Percentiles rank a stretch among this genome's conserved stretches.
Conservation (phyloP, 257 asterid genomes). For the Cinchona pubescens region DNA sequence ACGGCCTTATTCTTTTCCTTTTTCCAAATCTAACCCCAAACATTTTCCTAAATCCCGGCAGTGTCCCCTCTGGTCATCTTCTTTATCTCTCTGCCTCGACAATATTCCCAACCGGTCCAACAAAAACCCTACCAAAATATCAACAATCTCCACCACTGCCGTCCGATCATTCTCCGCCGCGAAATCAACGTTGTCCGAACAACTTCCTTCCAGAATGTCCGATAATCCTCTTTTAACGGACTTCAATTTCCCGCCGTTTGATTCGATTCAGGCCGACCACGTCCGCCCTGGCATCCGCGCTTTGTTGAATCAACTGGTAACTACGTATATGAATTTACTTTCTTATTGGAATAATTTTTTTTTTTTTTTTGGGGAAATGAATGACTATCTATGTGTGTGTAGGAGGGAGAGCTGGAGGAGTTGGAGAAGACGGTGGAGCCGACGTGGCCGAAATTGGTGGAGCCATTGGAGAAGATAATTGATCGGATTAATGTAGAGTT, state of each 20-base stretch:
- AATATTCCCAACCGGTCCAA: conserved; percentile 27
- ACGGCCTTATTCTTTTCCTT: conserved; percentile 1
- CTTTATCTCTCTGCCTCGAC: conserved; percentile 62
- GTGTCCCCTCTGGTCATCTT: conserved; percentile 74
- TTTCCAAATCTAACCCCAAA: conserved; percentile 31
- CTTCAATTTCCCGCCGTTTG: conserved; percentile 88
- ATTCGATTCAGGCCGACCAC: conserved; percentile 64
- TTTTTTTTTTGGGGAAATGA: not conserved
- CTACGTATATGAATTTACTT: conserved; percentile 11
- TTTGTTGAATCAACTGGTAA: conserved; percentile 68
- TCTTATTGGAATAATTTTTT: not conserved
- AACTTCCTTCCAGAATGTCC: conserved; percentile 11
- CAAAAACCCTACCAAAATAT: conserved; percentile 5
- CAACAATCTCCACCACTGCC: conserved; percentile 24
- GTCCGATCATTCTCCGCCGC: conserved; percentile 45
- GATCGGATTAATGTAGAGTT: conserved; percentile 70
- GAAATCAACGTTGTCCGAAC: conserved; percentile 14
- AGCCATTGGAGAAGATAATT: conserved; percentile 79
- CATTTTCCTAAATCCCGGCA: conserved; percentile 45
- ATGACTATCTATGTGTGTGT: not conserved
- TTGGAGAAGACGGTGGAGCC: conserved; percentile 93
- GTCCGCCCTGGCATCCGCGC: conserved; percentile 91
- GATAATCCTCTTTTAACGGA: conserved; percentile 67
- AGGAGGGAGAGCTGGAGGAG: conserved; percentile 74
- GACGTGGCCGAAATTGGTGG: conserved; percentile 92